phyloP scores from a whole-genome alignment of 1,139 yeast genomes.

The Zygosaccharomyces sapae region DNA sequence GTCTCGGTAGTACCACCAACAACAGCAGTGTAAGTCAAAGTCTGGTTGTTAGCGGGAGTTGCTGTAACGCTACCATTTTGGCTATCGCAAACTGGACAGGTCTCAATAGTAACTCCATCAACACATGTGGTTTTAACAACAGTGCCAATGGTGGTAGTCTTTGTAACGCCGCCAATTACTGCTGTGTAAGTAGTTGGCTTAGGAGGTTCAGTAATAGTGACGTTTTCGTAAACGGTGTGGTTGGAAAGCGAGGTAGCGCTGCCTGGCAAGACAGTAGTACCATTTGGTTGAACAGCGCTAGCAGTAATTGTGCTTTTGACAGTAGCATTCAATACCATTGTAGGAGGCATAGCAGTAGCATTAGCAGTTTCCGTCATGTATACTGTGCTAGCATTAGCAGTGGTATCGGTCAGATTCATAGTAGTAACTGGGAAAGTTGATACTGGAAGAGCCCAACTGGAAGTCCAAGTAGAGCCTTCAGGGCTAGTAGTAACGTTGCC shows the following conservation, averaged over 20 bases:
- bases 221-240: conserved; percentile 1
- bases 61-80: neutral
- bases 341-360: neutral
- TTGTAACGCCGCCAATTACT: neutral
- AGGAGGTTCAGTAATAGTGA: neutral
- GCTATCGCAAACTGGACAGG: neutral
- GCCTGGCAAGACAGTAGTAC: conserved; percentile 2
- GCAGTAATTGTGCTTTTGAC: neutral
- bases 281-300: neutral
- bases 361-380: no score
- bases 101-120: conserved; percentile 1
- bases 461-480: no score
- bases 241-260: neutral
- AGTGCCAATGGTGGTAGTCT: conserved; percentile 1
- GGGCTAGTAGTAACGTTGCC: neutral
- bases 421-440: neutral
- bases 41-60: neutral
- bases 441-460: no score
- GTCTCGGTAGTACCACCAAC: conserved; percentile 2
- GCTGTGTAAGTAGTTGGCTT: conserved; percentile 1
- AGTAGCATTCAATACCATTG: neutral
- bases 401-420: no score
- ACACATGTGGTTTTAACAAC: neutral
- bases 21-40: neutral
- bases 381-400: no score